Evolutionary conservation across 164 flowering plant species (phyloP).

Genomic region (Liriodendron chinense): DNA sequence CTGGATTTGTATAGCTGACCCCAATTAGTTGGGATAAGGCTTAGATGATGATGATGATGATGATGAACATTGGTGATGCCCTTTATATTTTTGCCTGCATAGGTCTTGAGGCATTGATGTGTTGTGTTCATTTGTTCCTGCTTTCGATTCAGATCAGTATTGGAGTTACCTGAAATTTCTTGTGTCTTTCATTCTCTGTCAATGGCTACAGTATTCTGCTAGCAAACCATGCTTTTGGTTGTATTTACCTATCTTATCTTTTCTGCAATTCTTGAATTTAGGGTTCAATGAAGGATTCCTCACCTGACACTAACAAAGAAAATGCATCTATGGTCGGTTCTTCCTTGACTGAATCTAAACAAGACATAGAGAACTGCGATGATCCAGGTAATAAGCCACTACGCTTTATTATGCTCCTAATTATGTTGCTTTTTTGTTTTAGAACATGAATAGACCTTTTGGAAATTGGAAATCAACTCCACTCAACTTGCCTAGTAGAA

Average conservation of each 20-base stretch:
- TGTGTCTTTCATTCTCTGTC: too few relatives aligned
- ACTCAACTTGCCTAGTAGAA: not conserved
- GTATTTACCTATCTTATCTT: not conserved
- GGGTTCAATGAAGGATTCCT: conserved; percentile 37
- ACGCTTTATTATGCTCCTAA: not conserved
- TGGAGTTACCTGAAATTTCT: not conserved
- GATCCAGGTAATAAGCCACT: conserved; percentile 44
- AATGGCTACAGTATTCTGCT: not conserved
- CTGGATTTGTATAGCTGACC: too few relatives aligned
- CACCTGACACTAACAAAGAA: conserved; percentile 53
- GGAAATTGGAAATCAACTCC: not conserved
- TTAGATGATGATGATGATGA: too few relatives aligned
- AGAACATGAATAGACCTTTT: not conserved
- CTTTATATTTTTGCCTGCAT: not conserved
- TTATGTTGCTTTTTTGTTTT: not conserved
- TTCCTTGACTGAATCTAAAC: conserved; percentile 54
- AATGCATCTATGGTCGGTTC: conserved; percentile 71
- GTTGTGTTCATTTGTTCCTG: not conserved
- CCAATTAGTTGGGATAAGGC: too few relatives aligned
- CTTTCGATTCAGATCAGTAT: not conserved
- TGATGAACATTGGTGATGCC: too few relatives aligned
- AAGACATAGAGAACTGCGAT: conserved; percentile 44
- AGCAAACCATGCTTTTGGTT: not conserved
- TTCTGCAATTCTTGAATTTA: conserved; percentile 9
- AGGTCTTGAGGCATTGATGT: not conserved